Evolutionary conservation across 2,329 filamentous ascomycete species (phyloP).

Genomic region (Stromatinia cepivora): DNA sequence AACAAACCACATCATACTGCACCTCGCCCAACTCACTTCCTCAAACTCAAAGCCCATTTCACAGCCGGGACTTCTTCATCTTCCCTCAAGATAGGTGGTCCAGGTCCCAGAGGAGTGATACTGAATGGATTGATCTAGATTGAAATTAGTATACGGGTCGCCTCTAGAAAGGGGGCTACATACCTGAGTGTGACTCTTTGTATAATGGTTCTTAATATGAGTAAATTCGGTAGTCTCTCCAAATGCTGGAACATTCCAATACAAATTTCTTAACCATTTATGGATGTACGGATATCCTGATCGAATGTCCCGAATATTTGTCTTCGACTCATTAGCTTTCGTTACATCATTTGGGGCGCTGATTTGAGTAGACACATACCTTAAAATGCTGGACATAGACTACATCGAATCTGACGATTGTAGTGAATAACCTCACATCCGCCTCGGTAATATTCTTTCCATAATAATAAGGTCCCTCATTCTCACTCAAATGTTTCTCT

Average conservation of each 20-base stretch:
- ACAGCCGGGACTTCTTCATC: slow-evolving; percentile 74
- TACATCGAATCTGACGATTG: slow-evolving; percentile 65
- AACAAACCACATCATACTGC: not conserved
- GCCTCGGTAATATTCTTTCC: slow-evolving; percentile 76
- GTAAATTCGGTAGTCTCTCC: slow-evolving; percentile 42
- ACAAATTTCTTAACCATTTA: slow-evolving; percentile 64
- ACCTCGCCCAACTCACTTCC: slow-evolving; percentile 28
- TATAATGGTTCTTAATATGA: slow-evolving; percentile 81
- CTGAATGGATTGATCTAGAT: slow-evolving; percentile 63
- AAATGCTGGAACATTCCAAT: slow-evolving; percentile 69
- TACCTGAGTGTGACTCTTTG: slow-evolving; percentile 68
- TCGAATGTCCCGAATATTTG: slow-evolving; percentile 52
- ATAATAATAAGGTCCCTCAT: slow-evolving; percentile 68
- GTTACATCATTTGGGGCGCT: too few relatives aligned
- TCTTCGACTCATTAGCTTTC: slow-evolving; percentile 41
- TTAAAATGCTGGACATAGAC: slow-evolving; percentile 87
- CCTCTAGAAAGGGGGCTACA: slow-evolving; percentile 36
- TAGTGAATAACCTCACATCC: slow-evolving; percentile 71
- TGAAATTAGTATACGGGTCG: slow-evolving; percentile 43
- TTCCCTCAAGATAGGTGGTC: slow-evolving; percentile 76
- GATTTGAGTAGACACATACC: slow-evolving; percentile 59
- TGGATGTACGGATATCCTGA: slow-evolving; percentile 62
- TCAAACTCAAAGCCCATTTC: slow-evolving; percentile 36
- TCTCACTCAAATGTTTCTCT: slow-evolving; percentile 64
- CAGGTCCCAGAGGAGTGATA: slow-evolving; percentile 83